Percentiles rank a stretch among this genome's conserved stretches.
Conservation (phyloP, 1,284 basidiomycete genomes). For the Rhodotorula sp. region DNA sequence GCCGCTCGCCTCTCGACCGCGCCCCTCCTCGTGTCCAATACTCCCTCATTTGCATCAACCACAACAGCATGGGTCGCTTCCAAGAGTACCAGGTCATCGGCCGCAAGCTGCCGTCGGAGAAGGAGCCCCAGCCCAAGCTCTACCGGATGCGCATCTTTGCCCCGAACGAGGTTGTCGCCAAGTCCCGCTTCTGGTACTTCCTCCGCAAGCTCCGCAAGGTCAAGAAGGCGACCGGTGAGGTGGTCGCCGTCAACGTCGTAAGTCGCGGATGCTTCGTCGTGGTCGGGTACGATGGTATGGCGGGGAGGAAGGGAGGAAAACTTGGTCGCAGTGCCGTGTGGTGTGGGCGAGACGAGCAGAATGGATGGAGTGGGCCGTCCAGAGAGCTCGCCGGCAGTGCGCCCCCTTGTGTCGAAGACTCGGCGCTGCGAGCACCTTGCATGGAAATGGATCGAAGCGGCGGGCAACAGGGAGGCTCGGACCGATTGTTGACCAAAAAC, state of each 20-base stretch:
- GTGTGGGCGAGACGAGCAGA: neutral
- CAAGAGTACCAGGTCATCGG: constrained; percentile 95
- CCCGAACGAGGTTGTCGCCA: constrained; percentile 95
- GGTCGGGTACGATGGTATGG: no score
- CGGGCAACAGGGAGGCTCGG: neutral
- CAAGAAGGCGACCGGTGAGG: constrained; percentile 99
- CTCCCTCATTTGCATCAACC: neutral
- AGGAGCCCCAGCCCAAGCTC: constrained; percentile 90
- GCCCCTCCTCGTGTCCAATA: neutral
- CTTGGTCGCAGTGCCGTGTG: neutral
- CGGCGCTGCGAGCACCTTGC: neutral
- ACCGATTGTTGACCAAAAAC: neutral
- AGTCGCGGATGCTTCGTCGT: constrained; percentile 47
- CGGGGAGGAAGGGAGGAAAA: neutral
- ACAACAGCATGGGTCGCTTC: constrained; percentile 40
- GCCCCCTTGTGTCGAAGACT: no score
- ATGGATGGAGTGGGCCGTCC: neutral
- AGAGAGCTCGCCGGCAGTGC: neutral
- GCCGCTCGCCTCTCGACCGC: neutral
- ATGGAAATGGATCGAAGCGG: no score
- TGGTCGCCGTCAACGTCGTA: constrained; percentile 96
- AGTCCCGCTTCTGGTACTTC: constrained; percentile 99
- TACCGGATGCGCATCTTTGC: constrained; percentile 99
- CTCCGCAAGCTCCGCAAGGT: constrained; percentile 97
- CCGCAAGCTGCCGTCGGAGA: constrained; percentile 91